These are phyloP conservation scores for Trichoderma arundinaceum DNA, from an alignment of 2,329 filamentous ascomycete species.

Conservation along the genomic window DNA sequence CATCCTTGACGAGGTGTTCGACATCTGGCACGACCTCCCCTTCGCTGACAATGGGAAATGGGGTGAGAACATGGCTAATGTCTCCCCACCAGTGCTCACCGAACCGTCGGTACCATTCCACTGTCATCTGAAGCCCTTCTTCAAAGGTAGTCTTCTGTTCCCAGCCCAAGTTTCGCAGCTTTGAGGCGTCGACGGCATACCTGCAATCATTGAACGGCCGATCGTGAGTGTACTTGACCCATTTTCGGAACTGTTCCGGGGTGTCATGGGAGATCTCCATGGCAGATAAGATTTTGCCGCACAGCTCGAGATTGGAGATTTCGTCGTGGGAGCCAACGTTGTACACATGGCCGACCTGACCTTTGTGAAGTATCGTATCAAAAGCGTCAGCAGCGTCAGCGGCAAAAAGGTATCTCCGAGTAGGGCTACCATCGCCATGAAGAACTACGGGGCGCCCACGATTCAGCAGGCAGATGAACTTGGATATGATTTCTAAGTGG, in stretches of 20 bases:
- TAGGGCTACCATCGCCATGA: constrained; percentile 77
- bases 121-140: constrained; percentile 66
- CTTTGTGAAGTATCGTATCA: constrained; percentile 82
- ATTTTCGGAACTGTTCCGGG: constrained; percentile 61
- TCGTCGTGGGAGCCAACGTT: constrained; percentile 82
- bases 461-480: constrained; percentile 76
- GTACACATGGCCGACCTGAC: constrained; percentile 75
- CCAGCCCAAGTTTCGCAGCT: constrained; percentile 72
- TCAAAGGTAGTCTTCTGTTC: constrained; percentile 68
- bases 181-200: constrained; percentile 73
- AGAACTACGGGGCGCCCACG: constrained; percentile 70
- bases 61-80: constrained; percentile 70
- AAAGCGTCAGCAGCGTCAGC: constrained; percentile 82
- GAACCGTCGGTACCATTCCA: constrained; percentile 72
- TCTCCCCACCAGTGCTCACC: constrained; percentile 75
- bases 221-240: constrained; percentile 77
- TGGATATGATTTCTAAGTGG: constrained; percentile 76
- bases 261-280: constrained; percentile 62
- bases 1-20: constrained; percentile 44
- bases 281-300: constrained; percentile 66
- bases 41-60: constrained; percentile 67
- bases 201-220: constrained; percentile 78
- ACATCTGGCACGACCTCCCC: constrained; percentile 60
- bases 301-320: constrained; percentile 74
- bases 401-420: constrained; percentile 77